These are phyloP conservation scores for Nakazawaea siamensis DNA, from an alignment of 805 yeast genomes.

Conservation along the genomic window DNA sequence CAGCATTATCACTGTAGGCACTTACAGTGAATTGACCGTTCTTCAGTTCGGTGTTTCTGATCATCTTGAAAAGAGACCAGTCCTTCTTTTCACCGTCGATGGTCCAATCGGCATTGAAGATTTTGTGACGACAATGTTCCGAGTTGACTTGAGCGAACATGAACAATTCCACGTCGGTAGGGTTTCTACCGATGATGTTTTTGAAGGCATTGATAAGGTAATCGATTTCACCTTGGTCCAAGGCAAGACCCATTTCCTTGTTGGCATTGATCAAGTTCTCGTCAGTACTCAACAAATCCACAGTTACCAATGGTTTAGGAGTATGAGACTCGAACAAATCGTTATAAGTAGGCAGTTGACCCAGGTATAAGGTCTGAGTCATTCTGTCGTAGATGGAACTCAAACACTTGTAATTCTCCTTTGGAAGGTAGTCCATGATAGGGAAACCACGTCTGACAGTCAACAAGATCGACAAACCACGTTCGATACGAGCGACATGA, in stretches of 20 bases:
- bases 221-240: constrained; percentile 88
- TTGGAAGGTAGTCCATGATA: constrained; percentile 42
- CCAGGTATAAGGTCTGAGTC: constrained; percentile 71
- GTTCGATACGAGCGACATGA: constrained; percentile 75
- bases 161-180: constrained; percentile 95
- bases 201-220: constrained; percentile 81
- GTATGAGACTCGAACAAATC: constrained; percentile 71
- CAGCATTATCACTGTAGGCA: constrained; percentile 97
- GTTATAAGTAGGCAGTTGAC: constrained; percentile 51
- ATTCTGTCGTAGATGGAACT: constrained; percentile 83
- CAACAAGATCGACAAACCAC: constrained; percentile 76
- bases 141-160: constrained; percentile 99
- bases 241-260: constrained; percentile 81
- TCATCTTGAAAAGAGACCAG: constrained; percentile 82
- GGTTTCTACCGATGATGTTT: constrained; percentile 69
- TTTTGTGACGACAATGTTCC: constrained; percentile 98
- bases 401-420: constrained; percentile 44
- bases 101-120: constrained; percentile 97
- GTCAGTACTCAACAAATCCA: constrained; percentile 50
- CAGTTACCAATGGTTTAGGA: constrained; percentile 77
- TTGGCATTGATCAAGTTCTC: constrained; percentile 70
- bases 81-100: constrained; percentile 77
- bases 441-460: constrained; percentile 68
- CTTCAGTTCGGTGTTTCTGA: constrained; percentile 81
- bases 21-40: constrained; percentile 79